Evolutionary conservation across 2,329 filamentous ascomycete species (phyloP).

Genomic region (Arthrobotrys pseudoclavata): DNA sequence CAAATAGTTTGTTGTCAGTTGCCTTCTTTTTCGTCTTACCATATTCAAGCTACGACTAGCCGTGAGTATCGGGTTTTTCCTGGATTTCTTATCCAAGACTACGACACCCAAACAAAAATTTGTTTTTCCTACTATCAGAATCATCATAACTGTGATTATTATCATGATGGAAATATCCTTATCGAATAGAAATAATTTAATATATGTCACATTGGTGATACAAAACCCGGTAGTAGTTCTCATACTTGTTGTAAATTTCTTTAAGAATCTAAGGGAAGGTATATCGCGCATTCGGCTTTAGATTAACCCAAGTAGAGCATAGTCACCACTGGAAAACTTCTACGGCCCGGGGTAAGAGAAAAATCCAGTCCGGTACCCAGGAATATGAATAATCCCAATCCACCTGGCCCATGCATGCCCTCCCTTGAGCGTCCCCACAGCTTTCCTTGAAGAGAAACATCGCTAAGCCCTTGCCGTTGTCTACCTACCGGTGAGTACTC

Average conservation of each 20-base stretch:
- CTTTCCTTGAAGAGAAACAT: background rate
- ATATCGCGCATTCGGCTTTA: background rate
- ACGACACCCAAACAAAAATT: background rate
- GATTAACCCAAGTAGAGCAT: background rate
- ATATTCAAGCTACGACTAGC: slow-evolving; percentile 9
- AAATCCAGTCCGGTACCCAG: background rate
- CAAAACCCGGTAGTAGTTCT: background rate
- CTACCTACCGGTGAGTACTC: slow-evolving; percentile 6
- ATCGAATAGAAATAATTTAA: background rate
- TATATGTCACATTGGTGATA: background rate
- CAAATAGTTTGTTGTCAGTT: background rate
- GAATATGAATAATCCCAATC: background rate
- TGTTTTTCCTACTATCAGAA: background rate
- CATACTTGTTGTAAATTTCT: background rate
- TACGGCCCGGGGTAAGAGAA: background rate
- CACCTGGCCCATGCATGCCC: background rate
- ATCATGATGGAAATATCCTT: background rate
- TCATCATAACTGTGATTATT: background rate
- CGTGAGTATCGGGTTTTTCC: background rate
- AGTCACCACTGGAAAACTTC: background rate
- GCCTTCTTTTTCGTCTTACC: slow-evolving; percentile 21
- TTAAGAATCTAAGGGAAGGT: background rate
- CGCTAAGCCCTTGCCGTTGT: background rate
- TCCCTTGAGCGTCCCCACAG: slow-evolving; percentile 5
- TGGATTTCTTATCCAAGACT: background rate